Percentiles rank a stretch among this genome's conserved stretches.
Evolutionary conservation across 78 protist genomes (phyloP).

Genomic region (Dictyostelium citrinum): DNA sequence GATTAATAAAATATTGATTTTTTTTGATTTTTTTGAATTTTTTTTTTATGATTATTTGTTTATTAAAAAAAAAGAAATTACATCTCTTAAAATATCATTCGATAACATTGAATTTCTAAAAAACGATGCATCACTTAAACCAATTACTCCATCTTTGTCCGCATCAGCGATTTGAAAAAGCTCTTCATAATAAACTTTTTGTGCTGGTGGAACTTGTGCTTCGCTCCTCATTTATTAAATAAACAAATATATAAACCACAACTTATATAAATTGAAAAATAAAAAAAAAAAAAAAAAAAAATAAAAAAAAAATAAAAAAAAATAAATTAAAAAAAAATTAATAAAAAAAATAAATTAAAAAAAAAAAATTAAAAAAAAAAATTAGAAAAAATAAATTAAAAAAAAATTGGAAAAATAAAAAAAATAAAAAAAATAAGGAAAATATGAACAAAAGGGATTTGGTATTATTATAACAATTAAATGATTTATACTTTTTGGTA

Average conservation of each 20-base stretch:
- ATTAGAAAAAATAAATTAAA: neutral
- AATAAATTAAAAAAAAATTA: neutral
- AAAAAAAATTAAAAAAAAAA: neutral
- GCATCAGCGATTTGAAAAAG: constrained; percentile 32
- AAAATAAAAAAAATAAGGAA: too few species aligned
- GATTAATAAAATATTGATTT: neutral
- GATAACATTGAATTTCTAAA: constrained; percentile 52
- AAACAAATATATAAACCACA: neutral
- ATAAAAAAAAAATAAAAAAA: neutral
- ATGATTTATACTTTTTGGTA: too few species aligned
- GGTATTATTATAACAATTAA: too few species aligned
- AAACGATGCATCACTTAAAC: constrained; percentile 53
- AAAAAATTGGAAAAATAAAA: neutral
- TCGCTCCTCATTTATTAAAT: constrained; percentile 16
- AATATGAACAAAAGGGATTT: too few species aligned
- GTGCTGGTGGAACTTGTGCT: constrained; percentile 59
- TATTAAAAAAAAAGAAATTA: neutral
- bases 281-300: neutral
- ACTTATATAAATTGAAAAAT: neutral
- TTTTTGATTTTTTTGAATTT: neutral
- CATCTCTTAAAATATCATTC: constrained; percentile 22
- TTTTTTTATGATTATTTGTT: neutral
- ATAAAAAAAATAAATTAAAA: neutral
- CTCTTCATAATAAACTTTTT: constrained; percentile 49
- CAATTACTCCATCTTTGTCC: constrained; percentile 62